Base-by-base conservation (phyloP, 192 early-diverging fungal species). In the Coemansia sp. region DNA sequence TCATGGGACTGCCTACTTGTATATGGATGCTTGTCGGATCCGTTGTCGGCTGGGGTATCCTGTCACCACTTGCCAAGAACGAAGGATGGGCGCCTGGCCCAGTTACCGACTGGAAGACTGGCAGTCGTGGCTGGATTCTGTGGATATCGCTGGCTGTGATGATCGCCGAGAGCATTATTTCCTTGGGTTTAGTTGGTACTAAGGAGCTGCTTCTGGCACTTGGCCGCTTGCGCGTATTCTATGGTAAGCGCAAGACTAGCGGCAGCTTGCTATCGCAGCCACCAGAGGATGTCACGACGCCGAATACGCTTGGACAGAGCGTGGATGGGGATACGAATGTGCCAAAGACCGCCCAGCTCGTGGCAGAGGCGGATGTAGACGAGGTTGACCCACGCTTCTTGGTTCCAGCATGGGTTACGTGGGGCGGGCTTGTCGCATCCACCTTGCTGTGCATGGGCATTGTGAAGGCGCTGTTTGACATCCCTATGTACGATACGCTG, bases 81-180 rank as follows among this genome's bases (percentile, higher is more conserved):
- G 79, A 85, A n/a, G 88, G 90, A 22, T 93, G 92, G 92, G 91
- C 90, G 7, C 86, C 88, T 0, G 92, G 92, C 1, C 85, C 86
- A 10, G 89, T 93, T 11, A 71, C 77, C 34, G 89, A 90, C 65
- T 90, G 90, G 85, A 93, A 91, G 51, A 79, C 67, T 0, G 92
- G 92, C 2, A 87, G 88, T 11, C 84, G 88, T 49, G 92, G 92
- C 0, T 93, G 92, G 92, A 93, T 93, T 47, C 68, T 93, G 46
- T 93, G 92, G 92, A 86, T 93, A 34, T 92, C 91, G 16, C 80
- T 93, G 44, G 89, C 89, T 22, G 89, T 93, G 12, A 93, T 93
- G 92, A 90, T 93, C 71, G 86, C 91, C 29, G 92, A 93, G 46
- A 89, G 88, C 36, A 61, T 90, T 2, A 76, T 91, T 1, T 92